Conservation (phyloP, 257 asterid genomes). For the Scutellaria minor region DNA sequence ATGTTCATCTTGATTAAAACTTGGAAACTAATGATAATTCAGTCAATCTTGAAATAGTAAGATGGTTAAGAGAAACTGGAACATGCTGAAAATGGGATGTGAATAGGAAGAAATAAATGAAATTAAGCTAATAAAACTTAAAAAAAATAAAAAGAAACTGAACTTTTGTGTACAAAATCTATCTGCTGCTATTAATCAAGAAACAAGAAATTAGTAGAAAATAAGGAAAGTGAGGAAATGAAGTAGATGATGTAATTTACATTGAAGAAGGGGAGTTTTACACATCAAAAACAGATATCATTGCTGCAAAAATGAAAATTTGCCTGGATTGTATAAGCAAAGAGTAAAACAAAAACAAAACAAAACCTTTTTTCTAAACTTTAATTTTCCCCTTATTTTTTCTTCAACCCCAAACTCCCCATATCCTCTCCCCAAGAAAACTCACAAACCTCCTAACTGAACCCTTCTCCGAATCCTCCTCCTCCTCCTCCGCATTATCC, state of each 20-base stretch:
- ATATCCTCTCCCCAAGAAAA: conserved; percentile 68
- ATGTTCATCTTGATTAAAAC: too few relatives aligned
- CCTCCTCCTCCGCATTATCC: conserved; percentile 39
- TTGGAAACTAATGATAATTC: too few relatives aligned
- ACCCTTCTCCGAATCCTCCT: conserved; percentile 55
- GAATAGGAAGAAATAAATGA: conserved; percentile 4
- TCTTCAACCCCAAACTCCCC: conserved; percentile 75
- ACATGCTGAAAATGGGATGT: conserved; percentile 14
- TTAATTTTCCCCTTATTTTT: conserved; percentile 14
- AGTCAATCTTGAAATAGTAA: neutral
- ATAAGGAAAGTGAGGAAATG: neutral
- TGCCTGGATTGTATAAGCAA: conserved; percentile 39
- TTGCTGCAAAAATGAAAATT: conserved; percentile 45
- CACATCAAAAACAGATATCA: conserved; percentile 34
- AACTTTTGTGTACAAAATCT: neutral
- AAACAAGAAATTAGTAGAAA: conserved; percentile 23
- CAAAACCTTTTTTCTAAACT: conserved; percentile 34
- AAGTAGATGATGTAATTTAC: conserved; percentile 43
- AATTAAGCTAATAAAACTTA: neutral
- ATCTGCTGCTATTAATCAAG: conserved; percentile 9
- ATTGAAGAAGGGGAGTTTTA: conserved; percentile 33
- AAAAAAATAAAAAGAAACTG: neutral
- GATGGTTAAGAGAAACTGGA: neutral
- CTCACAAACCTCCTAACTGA: conserved; percentile 67
- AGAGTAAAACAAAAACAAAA: conserved; percentile 20